Percentiles rank a stretch among this genome's conserved stretches.
These are phyloP conservation scores for Mycosphaerelloides madeirae DNA, from an alignment of 2,329 filamentous ascomycete genomes.

Conservation along the genomic window DNA sequence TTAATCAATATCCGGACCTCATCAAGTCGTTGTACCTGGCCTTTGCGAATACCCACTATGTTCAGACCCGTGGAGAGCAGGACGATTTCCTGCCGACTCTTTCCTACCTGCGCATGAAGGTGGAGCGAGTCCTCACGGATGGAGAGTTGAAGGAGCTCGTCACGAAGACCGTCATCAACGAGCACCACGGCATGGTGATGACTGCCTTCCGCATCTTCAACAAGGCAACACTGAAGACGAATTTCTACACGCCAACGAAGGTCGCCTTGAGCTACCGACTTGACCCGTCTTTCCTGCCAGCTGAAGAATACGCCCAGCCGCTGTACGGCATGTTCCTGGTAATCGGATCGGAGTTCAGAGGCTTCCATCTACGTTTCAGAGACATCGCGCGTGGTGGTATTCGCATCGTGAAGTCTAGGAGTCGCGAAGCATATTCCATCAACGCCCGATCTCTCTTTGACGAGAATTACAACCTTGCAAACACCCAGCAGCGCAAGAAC, in stretches of 20 bases:
- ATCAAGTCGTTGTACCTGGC: constrained; percentile 84
- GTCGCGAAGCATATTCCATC: constrained; percentile 91
- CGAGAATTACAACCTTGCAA: constrained; percentile 97
- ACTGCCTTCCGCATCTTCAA: constrained; percentile 96
- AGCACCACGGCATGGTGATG: constrained; percentile 98
- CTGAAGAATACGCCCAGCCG: constrained; percentile 86
- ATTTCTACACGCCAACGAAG: constrained; percentile 97
- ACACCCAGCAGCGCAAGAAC: constrained; percentile 99
- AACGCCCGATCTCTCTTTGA: constrained; percentile 96
- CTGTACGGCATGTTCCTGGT: constrained; percentile 98
- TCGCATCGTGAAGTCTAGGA: constrained; percentile 96
- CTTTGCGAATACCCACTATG: constrained; percentile 83
- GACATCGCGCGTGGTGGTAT: constrained; percentile 97
- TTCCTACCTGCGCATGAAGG: constrained; percentile 61
- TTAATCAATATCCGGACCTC: constrained; percentile 80
- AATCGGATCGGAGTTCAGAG: constrained; percentile 92
- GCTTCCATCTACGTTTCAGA: constrained; percentile 95
- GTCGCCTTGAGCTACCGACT: constrained; percentile 95
- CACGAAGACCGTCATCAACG: constrained; percentile 74
- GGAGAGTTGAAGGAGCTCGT: constrained; percentile 70
- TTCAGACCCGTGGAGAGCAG: constrained; percentile 58
- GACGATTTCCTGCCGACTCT: constrained; percentile 68
- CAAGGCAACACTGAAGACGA: constrained; percentile 87
- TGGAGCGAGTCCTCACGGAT: constrained; percentile 72
- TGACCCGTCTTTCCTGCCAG: constrained; percentile 80